phyloP scores from a whole-genome alignment of 306 rosid genomes.

The Neltuma alba region DNA sequence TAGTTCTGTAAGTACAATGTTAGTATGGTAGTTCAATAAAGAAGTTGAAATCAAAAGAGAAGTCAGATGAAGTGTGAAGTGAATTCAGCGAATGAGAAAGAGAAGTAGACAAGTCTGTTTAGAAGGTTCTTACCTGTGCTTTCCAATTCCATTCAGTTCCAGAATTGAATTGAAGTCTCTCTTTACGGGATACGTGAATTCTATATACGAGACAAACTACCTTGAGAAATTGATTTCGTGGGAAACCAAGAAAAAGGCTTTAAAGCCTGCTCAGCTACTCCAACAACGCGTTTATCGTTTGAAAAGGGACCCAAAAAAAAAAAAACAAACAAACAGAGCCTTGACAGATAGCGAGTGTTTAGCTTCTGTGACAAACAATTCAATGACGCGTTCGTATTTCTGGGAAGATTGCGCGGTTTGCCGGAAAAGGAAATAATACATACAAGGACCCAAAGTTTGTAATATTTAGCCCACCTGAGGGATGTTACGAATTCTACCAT shows the following conservation, averaged over 20 bases:
- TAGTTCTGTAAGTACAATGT: neutral
- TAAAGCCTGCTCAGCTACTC: neutral
- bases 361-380: neutral
- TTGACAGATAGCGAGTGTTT: neutral
- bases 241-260: neutral
- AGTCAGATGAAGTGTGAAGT: neutral
- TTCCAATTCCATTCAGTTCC: neutral
- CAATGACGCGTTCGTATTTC: neutral
- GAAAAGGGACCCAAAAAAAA: too few relatives aligned
- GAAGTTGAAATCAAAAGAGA: neutral
- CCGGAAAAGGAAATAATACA: neutral
- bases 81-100: neutral
- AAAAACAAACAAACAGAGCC: neutral
- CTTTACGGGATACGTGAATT: neutral
- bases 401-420: neutral
- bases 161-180: neutral
- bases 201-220: neutral
- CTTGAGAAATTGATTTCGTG: neutral
- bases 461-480: neutral
- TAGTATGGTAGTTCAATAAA: neutral
- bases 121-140: slow-evolving; percentile 20
- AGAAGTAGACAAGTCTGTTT: neutral
- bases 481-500: neutral
- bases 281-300: too few relatives aligned
- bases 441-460: neutral